These are phyloP conservation scores for Rubia balearica DNA, from an alignment of 305 asterid genomes.

Conservation along the genomic window DNA sequence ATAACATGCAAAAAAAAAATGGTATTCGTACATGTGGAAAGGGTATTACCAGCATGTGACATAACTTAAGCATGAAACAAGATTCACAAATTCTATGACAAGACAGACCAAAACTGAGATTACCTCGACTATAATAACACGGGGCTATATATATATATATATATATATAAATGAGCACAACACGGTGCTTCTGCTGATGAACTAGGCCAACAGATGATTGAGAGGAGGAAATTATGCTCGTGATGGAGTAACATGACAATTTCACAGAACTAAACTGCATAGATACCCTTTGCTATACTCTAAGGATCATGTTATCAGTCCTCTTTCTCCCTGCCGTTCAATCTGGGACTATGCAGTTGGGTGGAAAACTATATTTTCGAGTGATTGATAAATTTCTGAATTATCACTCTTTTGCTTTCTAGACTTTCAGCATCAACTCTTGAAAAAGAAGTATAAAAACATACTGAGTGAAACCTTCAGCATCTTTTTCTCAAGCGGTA, in stretches of 20 bases:
- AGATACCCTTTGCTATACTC: not conserved
- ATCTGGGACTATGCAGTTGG: not conserved
- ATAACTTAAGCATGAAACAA: not conserved
- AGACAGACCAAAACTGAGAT: too few relatives aligned
- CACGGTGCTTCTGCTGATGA: too few relatives aligned
- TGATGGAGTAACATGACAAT: not conserved
- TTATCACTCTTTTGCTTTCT: not conserved
- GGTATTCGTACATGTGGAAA: too few relatives aligned
- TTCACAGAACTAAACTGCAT: not conserved
- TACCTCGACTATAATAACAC: not conserved
- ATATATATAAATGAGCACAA: too few relatives aligned
- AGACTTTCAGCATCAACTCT: too few relatives aligned
- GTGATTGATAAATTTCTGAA: not conserved
- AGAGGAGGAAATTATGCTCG: not conserved
- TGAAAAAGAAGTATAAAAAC: too few relatives aligned
- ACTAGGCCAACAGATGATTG: too few relatives aligned
- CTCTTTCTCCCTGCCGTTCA: too few relatives aligned
- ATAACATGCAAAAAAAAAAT: not conserved
- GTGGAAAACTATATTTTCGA: not conserved
- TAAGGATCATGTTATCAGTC: not conserved
- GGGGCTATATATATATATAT: too few relatives aligned
- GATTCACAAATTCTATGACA: not conserved
- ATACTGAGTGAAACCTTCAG: too few relatives aligned
- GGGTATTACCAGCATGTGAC: too few relatives aligned
- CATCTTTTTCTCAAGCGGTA: too few relatives aligned